Conservation (phyloP, 1,284 basidiomycete genomes). For the Cryptococcus hybrid region DNA sequence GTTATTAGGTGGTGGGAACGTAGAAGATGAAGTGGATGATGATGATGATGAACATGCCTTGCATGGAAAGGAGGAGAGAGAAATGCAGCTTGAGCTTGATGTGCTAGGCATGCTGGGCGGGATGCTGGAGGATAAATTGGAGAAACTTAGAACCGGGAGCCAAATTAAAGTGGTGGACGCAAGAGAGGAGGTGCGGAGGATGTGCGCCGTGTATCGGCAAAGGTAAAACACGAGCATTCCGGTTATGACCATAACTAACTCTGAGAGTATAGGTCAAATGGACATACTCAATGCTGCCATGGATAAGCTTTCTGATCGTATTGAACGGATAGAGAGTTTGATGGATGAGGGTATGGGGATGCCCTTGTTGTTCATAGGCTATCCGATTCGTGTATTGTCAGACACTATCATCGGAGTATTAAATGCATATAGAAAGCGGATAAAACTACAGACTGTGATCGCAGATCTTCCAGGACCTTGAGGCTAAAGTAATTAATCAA, state of each 20-base stretch:
- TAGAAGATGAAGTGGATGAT: conserved; percentile 34
- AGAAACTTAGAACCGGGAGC: conserved; percentile 53
- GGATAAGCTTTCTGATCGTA: conserved; percentile 28
- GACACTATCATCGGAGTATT: too few relatives aligned
- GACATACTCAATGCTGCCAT: conserved; percentile 30
- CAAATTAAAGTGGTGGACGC: conserved; percentile 7
- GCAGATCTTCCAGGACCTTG: too few relatives aligned
- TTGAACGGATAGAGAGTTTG: conserved; percentile 32
- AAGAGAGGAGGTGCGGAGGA: conserved; percentile 26
- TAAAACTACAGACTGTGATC: too few relatives aligned
- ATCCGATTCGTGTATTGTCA: too few relatives aligned
- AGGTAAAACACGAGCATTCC: conserved; percentile 19
- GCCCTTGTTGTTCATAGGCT: too few relatives aligned
- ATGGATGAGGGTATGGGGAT: conserved; percentile 29
- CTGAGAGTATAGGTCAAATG: conserved; percentile 24
- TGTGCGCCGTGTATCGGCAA: conserved; percentile 32
- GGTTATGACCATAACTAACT: background rate
- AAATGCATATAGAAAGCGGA: too few relatives aligned
- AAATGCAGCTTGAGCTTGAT: conserved; percentile 61
- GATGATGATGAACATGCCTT: conserved; percentile 50
- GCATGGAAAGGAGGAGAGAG: conserved; percentile 55
- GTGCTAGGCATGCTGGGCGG: conserved; percentile 57
- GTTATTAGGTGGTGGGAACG: conserved; percentile 24
- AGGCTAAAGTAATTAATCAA: too few relatives aligned
- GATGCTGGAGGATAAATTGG: conserved; percentile 62